These are phyloP conservation scores for Sporothrix protearum DNA, from an alignment of 2,329 filamentous ascomycete genomes.

Conservation along the genomic window DNA sequence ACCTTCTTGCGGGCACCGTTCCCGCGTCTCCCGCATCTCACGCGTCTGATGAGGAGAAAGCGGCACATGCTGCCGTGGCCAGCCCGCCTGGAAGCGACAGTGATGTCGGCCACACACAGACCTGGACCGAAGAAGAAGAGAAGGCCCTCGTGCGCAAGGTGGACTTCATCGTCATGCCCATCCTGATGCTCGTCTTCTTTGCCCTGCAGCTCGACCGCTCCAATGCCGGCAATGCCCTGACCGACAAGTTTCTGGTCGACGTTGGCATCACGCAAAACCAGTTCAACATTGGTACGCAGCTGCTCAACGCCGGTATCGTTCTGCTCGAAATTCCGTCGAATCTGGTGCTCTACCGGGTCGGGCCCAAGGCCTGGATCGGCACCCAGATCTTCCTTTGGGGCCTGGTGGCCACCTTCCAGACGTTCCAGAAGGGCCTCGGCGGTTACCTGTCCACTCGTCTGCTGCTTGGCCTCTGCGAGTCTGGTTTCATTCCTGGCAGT, in stretches of 20 bases:
- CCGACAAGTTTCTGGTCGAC: conserved; percentile 30
- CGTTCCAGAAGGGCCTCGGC: conserved; percentile 47
- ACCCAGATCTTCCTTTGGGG: conserved; percentile 53
- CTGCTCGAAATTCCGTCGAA: conserved; percentile 40
- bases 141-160: conserved; percentile 27
- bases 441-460: conserved; percentile 50
- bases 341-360: conserved; percentile 45
- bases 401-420: conserved; percentile 52
- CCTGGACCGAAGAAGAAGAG: conserved; percentile 22
- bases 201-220: conserved; percentile 42
- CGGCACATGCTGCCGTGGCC: not conserved
- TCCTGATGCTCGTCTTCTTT: conserved; percentile 43
- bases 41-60: conserved; percentile 9
- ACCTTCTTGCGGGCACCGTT: not conserved
- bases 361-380: conserved; percentile 52
- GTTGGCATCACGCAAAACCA: conserved; percentile 42
- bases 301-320: conserved; percentile 34
- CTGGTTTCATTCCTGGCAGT: conserved; percentile 53
- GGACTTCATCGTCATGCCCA: conserved; percentile 43
- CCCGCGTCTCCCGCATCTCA: too few species aligned
- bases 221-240: conserved; percentile 36
- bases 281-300: conserved; percentile 45
- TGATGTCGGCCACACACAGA: conserved; percentile 13
- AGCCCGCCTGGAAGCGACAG: conserved; percentile 7
- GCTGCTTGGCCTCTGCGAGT: conserved; percentile 50